These are phyloP conservation scores for Laguncularia racemosa DNA, from an alignment of 345 rosid genomes.

Conservation along the genomic window DNA sequence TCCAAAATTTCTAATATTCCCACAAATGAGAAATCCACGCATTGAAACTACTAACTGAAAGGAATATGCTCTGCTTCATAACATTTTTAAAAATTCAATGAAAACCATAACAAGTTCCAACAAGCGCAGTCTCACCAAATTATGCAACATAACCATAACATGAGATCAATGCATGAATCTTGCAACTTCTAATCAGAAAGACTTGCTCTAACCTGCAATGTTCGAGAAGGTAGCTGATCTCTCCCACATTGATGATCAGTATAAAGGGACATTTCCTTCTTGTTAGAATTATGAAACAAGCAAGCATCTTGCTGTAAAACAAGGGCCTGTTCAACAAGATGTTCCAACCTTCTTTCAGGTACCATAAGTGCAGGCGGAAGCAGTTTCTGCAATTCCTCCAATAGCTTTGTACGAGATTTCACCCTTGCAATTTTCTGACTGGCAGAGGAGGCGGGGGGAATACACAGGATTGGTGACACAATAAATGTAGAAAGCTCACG, in stretches of 20 bases:
- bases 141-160: not conserved
- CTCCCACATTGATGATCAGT: slow-evolving; percentile 62
- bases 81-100: no score
- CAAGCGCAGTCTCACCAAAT: no score
- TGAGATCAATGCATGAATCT: slow-evolving; percentile 1
- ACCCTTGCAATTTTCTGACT: slow-evolving; percentile 21
- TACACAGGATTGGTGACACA: slow-evolving; percentile 25
- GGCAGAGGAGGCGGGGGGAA: slow-evolving; percentile 12
- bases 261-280: slow-evolving; percentile 48
- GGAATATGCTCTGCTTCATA: no score
- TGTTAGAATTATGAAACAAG: slow-evolving; percentile 46
- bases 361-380: slow-evolving; percentile 46
- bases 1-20: no score
- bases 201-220: slow-evolving; percentile 46
- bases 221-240: slow-evolving; percentile 48
- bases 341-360: slow-evolving; percentile 60
- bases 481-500: slow-evolving; percentile 41
- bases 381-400: slow-evolving; percentile 50
- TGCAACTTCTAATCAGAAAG: slow-evolving; percentile 6
- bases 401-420: slow-evolving; percentile 34
- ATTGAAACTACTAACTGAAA: no score
- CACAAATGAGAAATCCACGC: no score
- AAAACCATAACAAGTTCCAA: no score
- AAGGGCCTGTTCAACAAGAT: slow-evolving; percentile 63
- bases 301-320: slow-evolving; percentile 46